phyloP scores from a whole-genome alignment of 768 basidiomycete species.

The Naganishia kalamii region DNA sequence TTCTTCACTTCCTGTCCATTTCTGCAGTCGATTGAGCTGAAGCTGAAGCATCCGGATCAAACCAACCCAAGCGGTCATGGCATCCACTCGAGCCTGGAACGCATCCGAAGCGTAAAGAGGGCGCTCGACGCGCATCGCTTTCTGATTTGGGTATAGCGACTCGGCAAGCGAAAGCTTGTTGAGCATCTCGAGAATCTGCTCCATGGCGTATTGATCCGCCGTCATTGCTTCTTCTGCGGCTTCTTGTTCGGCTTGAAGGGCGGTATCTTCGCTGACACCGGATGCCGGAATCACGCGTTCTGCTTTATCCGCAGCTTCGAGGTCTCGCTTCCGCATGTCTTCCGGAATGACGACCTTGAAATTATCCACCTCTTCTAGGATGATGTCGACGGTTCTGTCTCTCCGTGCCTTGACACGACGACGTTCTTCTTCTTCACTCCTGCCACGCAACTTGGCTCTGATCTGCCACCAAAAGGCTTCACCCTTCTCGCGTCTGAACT shows the following conservation, averaged over 20 bases:
- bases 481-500: conserved; percentile 40
- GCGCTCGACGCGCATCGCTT: conserved; percentile 72
- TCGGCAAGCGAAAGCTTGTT: conserved; percentile 72
- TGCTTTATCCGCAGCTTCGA: conserved; percentile 32
- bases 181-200: conserved; percentile 52
- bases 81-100: conserved; percentile 78
- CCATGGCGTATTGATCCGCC: conserved; percentile 33
- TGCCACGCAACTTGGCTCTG: conserved; percentile 73
- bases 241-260: conserved; percentile 55
- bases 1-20: conserved; percentile 89
- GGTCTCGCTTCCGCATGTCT: conserved; percentile 12
- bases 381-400: conserved; percentile 67
- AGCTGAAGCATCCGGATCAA: conserved; percentile 75
- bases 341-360: conserved; percentile 59
- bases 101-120: conserved; percentile 58
- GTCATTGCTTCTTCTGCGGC: conserved; percentile 49
- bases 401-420: conserved; percentile 75
- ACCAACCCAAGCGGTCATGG: conserved; percentile 87
- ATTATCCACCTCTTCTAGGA: conserved; percentile 72
- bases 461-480: conserved; percentile 74
- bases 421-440: conserved; percentile 74
- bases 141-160: conserved; percentile 76
- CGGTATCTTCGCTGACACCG: conserved; percentile 13
- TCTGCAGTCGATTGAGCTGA: conserved; percentile 70
- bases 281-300: conserved; percentile 21